Base-by-base conservation (phyloP, 306 rosid species). In the Cercis canadensis region DNA sequence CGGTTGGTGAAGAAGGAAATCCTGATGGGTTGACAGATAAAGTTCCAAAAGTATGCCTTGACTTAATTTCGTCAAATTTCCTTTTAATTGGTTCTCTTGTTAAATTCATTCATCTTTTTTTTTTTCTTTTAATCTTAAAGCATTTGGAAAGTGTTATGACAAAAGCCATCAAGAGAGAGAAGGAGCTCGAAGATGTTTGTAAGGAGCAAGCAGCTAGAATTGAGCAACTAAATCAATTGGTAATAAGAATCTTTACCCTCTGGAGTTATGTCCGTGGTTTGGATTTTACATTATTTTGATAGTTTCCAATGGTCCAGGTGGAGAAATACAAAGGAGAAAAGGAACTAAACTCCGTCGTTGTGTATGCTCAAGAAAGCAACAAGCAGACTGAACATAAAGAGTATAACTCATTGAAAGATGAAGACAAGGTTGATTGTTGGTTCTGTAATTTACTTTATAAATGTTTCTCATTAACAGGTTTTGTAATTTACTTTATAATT, bases 181-280 rank as follows among this genome's bases (percentile, higher is more conserved):
- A 57, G 68, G 98, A 88, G 75, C 92, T 90, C 19, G 88, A 83
- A 84, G 84, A 59, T 44, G 78, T 85, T 44, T 88, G 90, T 74
- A 79, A 64, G 80, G 84, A 84, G 75, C 97, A 90, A 90, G 89
- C 90, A 37, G 81, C 79, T 33, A 84, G 72, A 73, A 88, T 90
- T 80, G 97, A 86, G 70, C 76, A 82, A 58, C 78, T 90, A 63
- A 86, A 78, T 75, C 82, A 77, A 78, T 67, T 86, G 95, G 97
- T 90, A 88, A 74, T 6, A 62, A 14, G 62, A 74, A 45, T 73
- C 55, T 63, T 54, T 34, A 33, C 56, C 50, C 56, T 39, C 13
- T 46, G 57, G 57, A 73, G 40, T 65, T 64, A 13, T 46, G 67
- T 76, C n/a, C 33, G 50, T 13, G 4, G 59, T 65, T 19, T 78